Percentiles rank a stretch among this genome's conserved stretches.
Evolutionary conservation across 129 eudicot genomes (phyloP).

Genomic region (Pittosporum tobira): DNA sequence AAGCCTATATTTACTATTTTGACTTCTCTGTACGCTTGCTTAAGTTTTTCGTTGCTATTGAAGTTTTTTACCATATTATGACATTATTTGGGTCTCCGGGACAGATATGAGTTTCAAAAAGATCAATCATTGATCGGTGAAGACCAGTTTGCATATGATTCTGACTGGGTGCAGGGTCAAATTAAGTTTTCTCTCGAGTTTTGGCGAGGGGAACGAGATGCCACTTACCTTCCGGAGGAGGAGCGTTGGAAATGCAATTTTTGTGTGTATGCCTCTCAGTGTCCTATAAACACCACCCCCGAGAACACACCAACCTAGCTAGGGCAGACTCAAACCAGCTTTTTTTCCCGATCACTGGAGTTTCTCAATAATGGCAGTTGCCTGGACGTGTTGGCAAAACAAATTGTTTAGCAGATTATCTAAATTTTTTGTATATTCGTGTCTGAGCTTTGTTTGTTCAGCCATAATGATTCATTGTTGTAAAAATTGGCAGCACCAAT

Average conservation of each 20-base stretch:
- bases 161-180: constrained; percentile 43
- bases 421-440: neutral
- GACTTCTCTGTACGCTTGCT: neutral
- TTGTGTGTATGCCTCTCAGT: constrained; percentile 41
- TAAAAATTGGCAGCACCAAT: too few species aligned
- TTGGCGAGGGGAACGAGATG: constrained; percentile 72
- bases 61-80: neutral
- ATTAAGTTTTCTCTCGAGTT: constrained; percentile 54
- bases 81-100: neutral
- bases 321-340: neutral
- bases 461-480: constrained; percentile 14
- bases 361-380: constrained; percentile 3
- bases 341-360: neutral
- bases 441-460: neutral
- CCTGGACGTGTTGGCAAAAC: neutral
- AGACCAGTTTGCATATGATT: constrained; percentile 41
- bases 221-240: constrained; percentile 39
- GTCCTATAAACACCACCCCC: constrained; percentile 29
- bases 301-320: constrained; percentile 3
- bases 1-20: too few species aligned
- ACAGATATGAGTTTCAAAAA: constrained; percentile 70
- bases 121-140: constrained; percentile 67
- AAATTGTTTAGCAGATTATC: neutral
- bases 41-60: neutral
- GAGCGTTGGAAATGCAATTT: constrained; percentile 75